Percentiles rank a stretch among this genome's conserved stretches.
phyloP scores from a whole-genome alignment of 805 yeast genomes.

The Hemisphaericaspora nanyangensis region DNA sequence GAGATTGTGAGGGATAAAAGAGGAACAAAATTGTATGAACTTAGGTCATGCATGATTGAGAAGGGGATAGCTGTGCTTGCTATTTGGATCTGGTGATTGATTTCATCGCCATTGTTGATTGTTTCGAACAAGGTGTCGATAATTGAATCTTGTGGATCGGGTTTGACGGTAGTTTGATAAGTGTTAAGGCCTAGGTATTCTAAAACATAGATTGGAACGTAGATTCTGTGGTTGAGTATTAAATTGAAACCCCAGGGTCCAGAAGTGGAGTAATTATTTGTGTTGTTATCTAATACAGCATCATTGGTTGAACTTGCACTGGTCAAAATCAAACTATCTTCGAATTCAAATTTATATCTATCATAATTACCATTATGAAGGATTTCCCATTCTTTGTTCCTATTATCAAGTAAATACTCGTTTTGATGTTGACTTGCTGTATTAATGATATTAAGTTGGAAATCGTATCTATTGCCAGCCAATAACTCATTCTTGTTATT shows the following conservation, averaged over 20 bases:
- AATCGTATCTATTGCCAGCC: constrained; percentile 17
- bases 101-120: constrained; percentile 4
- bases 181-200: constrained; percentile 24
- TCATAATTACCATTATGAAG: constrained; percentile 10
- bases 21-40: constrained; percentile 18
- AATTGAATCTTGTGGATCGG: not conserved
- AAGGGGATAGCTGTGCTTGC: constrained; percentile 2
- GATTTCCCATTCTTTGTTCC: constrained; percentile 18
- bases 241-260: constrained; percentile 24
- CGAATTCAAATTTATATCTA: constrained; percentile 9
- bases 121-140: constrained; percentile 2
- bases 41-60: constrained; percentile 7
- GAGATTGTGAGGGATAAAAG: constrained; percentile 20
- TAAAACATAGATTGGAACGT: constrained; percentile 23
- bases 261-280: not conserved
- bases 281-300: not conserved
- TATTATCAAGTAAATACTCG: constrained; percentile 19
- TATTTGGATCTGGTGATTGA: constrained; percentile 3
- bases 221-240: constrained; percentile 22
- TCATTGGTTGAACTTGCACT: not conserved
- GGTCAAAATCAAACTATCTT: constrained; percentile 2
- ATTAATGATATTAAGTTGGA: constrained; percentile 18
- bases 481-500: not conserved
- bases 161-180: not conserved
- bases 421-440: not conserved